Conservation (phyloP, 2,329 filamentous ascomycete genomes). For the Colletotrichum horii region DNA sequence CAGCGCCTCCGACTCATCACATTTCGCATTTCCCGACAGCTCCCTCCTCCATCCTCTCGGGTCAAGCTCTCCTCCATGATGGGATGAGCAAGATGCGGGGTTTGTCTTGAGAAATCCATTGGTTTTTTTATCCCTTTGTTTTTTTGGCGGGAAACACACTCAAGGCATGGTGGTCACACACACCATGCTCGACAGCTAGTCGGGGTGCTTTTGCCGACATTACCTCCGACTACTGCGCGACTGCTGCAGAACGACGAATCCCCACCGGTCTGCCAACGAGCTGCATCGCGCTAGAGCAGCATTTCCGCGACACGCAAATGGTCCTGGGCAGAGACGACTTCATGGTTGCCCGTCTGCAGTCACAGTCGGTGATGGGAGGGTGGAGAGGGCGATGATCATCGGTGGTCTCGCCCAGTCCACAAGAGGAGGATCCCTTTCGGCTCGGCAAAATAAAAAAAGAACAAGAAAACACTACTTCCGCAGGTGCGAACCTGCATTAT, state of each 20-base stretch:
- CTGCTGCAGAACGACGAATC: neutral
- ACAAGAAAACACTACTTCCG: neutral
- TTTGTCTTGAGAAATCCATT: neutral
- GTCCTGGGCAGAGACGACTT: neutral
- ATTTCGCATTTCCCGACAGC: neutral
- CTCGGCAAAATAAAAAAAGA: neutral
- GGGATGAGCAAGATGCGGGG: neutral
- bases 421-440: neutral
- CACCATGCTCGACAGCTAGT: neutral
- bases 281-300: slow-evolving; percentile 3
- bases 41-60: neutral
- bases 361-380: neutral
- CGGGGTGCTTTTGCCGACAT: neutral
- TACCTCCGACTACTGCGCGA: neutral
- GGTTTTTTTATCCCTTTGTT: neutral
- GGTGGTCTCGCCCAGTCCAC: neutral
- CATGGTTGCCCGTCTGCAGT: neutral
- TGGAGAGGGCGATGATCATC: neutral
- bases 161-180: neutral
- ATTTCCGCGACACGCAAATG: neutral
- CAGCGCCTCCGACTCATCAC: neutral
- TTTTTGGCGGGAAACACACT: neutral
- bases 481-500: neutral
- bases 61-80: neutral
- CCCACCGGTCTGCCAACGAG: neutral